Evolutionary conservation across 2,329 filamentous ascomycete genomes (phyloP), one percentile per base, ranked within the genome.

Genomic region (Coniochaeta prunicola): DNA sequence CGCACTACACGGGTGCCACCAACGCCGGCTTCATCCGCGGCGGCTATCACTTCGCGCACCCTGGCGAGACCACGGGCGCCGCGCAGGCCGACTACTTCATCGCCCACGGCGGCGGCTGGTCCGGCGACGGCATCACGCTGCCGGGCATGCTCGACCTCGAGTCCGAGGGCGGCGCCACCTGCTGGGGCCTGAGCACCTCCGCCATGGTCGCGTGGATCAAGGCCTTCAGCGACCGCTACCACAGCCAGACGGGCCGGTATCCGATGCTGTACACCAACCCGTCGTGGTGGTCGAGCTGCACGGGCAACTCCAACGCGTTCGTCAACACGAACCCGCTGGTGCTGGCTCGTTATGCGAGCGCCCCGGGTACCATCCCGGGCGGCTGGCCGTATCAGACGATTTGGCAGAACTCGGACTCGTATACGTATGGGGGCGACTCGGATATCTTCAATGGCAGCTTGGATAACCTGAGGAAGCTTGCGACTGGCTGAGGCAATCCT

Each of bases 61-160:
- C 79, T 0, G 73, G 68, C 54, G 65, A 66, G 17, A 74, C 74
- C 62, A 71, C 75, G 4, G 80, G 77, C 17, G 70, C 76, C 4
- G 67, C 69, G 0, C 80, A 84, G 65, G 81, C 81, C 8, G 69
- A 74, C 12, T 83, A 72, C 69, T 84, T 84, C 70, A 61, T 81
- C 55, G 68, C 73, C 0, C 71, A 83, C 63, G 81, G 81, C 48
- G 81, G 81, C 30, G 79, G 79, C 59, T 84, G 81, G 81, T 73
- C 73, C 21, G 67, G 65, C 19, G 81, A 84, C 62, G 79, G 80
- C 56, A 76, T 75, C 61, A 84, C 80, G 9, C 73, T 84, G 0
- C 82, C 81, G 1, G 80, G 81, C 3, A 82, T 84, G 80, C 72
- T 85, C 7, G 81, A 83, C 63, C 71, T 84, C 13, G 80, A 83